Evolutionary conservation across 1,139 yeast genomes (phyloP).

Genomic region (Saccharomyces pastorianus): DNA sequence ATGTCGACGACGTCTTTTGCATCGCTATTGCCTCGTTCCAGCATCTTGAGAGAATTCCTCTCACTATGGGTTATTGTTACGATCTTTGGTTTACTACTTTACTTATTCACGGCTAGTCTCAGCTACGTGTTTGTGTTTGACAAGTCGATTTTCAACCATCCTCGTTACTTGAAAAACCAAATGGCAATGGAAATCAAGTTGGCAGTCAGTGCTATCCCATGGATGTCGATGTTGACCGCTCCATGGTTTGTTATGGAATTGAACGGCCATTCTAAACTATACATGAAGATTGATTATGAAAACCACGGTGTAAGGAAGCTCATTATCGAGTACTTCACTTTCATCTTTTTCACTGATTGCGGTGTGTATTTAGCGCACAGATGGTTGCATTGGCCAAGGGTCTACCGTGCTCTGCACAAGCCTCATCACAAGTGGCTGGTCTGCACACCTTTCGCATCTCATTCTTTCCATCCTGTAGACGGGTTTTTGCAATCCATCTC

Average conservation of each 20-base stretch:
- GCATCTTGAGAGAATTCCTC: conserved; percentile 58
- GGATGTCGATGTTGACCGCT: conserved; percentile 75
- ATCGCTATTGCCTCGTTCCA: conserved; percentile 64
- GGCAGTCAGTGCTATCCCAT: conserved; percentile 76
- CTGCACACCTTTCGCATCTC: conserved; percentile 96
- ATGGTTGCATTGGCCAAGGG: conserved; percentile 82
- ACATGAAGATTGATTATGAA: conserved; percentile 55
- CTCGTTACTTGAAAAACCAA: conserved; percentile 90
- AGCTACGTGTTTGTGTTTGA: conserved; percentile 77
- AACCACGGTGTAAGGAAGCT: conserved; percentile 64
- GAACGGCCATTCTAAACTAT: conserved; percentile 73
- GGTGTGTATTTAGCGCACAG: conserved; percentile 88
- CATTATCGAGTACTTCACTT: conserved; percentile 59
- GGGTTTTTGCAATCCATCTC: conserved; percentile 91
- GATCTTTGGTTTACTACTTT: conserved; percentile 76
- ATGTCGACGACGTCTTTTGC: conserved; percentile 48
- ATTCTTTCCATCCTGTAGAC: conserved; percentile 97
- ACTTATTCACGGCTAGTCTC: conserved; percentile 64
- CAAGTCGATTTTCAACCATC: conserved; percentile 85
- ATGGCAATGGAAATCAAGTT: conserved; percentile 71
- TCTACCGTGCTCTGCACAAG: conserved; percentile 81
- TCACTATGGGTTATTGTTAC: conserved; percentile 67
- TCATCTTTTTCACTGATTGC: conserved; percentile 87
- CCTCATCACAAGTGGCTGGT: conserved; percentile 99
- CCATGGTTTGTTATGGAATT: conserved; percentile 86